These are phyloP conservation scores for Alternaria atra DNA, from an alignment of 2,329 filamentous ascomycete genomes.

Conservation along the genomic window DNA sequence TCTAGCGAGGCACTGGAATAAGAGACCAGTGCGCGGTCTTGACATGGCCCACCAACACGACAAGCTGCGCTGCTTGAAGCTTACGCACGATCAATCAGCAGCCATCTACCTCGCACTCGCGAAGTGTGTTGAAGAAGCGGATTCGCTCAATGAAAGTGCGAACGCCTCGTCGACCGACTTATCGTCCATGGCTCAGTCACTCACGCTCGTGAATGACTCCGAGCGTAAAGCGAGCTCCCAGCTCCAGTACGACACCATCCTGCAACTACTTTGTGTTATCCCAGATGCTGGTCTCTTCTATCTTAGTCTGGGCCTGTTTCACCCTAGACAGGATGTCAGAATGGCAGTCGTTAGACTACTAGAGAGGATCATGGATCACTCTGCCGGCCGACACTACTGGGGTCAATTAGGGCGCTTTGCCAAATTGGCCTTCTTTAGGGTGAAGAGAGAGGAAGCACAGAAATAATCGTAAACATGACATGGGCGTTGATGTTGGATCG, in stretches of 20 bases:
- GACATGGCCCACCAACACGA: constrained; percentile 95
- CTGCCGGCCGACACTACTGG: constrained; percentile 95
- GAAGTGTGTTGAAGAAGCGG: constrained; percentile 69
- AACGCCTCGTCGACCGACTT: constrained; percentile 34
- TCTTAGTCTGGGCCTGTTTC: constrained; percentile 87
- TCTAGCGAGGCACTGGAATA: constrained; percentile 49
- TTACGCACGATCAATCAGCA: constrained; percentile 77
- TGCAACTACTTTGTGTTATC: constrained; percentile 77
- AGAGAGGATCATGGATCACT: constrained; percentile 83
- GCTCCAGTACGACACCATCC: constrained; percentile 51
- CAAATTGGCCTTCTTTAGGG: constrained; percentile 82
- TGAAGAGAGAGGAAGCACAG: constrained; percentile 68
- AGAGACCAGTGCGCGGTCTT: constrained; percentile 75
- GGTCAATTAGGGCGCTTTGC: constrained; percentile 84
- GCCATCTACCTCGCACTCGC: constrained; percentile 86
- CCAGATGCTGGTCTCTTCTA: constrained; percentile 93
- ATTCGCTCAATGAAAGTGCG: constrained; percentile 19
- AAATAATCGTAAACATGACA: constrained; percentile 1
- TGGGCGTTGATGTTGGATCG: not conserved
- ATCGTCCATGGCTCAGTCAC: constrained; percentile 26
- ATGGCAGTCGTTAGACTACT: constrained; percentile 79
- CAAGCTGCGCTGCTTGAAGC: constrained; percentile 81
- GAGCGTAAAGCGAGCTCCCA: constrained; percentile 35
- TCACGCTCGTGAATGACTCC: constrained; percentile 38
- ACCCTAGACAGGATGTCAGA: constrained; percentile 83